Evolutionary conservation across 768 basidiomycete species (phyloP).

Genomic region (Dentipellis fragilis): DNA sequence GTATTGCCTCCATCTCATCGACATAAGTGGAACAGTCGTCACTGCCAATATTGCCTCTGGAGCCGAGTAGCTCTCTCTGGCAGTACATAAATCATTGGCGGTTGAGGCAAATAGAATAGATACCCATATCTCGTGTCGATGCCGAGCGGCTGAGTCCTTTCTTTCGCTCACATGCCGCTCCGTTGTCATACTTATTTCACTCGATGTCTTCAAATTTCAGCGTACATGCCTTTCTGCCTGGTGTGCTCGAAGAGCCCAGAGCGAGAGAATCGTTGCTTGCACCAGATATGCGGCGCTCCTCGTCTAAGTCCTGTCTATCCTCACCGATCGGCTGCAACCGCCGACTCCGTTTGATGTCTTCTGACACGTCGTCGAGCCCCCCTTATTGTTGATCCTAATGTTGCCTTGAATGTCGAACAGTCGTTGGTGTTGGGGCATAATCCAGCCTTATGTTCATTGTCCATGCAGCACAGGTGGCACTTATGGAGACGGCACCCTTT

Average conservation of each 20-base stretch:
- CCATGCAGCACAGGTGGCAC: constrained; percentile 67
- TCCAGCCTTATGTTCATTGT: constrained; percentile 57
- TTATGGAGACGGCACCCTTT: constrained; percentile 90
- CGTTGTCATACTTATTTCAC: no score
- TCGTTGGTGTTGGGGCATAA: constrained; percentile 15
- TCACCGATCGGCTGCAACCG: constrained; percentile 21
- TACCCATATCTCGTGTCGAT: no score
- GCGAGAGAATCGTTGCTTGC: constrained; percentile 81
- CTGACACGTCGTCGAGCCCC: constrained; percentile 19
- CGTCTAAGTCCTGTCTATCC: constrained; percentile 42
- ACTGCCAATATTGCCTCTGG: no score
- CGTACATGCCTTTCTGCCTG: no score
- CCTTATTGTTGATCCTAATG: constrained; percentile 36
- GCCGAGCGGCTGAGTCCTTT: no score
- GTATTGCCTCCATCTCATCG: no score
- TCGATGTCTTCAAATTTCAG: no score
- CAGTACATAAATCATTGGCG: no score
- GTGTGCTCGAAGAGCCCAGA: constrained; percentile 76
- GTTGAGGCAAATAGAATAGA: no score
- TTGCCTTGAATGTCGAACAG: constrained; percentile 14
- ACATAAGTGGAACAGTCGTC: no score
- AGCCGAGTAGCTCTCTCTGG: no score
- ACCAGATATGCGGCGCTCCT: constrained; percentile 50
- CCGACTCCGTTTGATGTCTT: background rate
- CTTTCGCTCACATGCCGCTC: no score